Evolutionary conservation across 164 flowering plant genomes (phyloP).

Genomic region (Stephania japonica): DNA sequence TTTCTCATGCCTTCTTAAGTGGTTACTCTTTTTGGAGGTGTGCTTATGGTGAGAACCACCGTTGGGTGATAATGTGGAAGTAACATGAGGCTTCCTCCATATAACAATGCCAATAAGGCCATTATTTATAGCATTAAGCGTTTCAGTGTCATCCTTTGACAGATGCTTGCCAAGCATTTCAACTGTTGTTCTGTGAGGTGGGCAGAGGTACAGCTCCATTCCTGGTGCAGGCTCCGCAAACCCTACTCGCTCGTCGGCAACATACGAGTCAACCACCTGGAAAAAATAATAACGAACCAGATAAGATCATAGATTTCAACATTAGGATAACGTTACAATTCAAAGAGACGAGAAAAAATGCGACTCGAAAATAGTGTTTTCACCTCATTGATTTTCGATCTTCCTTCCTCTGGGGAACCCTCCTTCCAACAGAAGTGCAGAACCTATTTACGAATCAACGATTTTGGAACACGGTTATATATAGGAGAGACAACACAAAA

Average conservation of each 20-base stretch:
- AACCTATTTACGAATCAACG: conserved; percentile 36
- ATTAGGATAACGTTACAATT: neutral
- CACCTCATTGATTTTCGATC: conserved; percentile 56
- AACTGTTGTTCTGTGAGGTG: conserved; percentile 42
- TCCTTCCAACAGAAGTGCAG: conserved; percentile 59
- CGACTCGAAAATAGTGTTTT: neutral
- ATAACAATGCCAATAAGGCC: conserved; percentile 91
- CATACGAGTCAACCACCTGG: conserved; percentile 74
- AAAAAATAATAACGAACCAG: neutral
- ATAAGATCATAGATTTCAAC: neutral
- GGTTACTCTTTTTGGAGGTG: conserved; percentile 47
- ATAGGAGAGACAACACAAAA: too few species aligned
- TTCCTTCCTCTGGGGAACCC: conserved; percentile 42
- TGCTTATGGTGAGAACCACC: conserved; percentile 54
- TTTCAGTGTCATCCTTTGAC: conserved; percentile 45
- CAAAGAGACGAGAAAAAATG: neutral
- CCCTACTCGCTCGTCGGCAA: conserved; percentile 76
- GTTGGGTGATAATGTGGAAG: conserved; percentile 57
- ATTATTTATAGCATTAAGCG: conserved; percentile 45
- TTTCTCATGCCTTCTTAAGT: conserved; percentile 44
- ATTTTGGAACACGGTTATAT: too few species aligned
- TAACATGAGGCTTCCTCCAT: conserved; percentile 73
- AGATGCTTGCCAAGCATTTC: conserved; percentile 60
- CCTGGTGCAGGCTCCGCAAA: conserved; percentile 80
- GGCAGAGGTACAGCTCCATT: conserved; percentile 78